Conservation (phyloP, 768 basidiomycete genomes). For the Serendipita sp. region DNA sequence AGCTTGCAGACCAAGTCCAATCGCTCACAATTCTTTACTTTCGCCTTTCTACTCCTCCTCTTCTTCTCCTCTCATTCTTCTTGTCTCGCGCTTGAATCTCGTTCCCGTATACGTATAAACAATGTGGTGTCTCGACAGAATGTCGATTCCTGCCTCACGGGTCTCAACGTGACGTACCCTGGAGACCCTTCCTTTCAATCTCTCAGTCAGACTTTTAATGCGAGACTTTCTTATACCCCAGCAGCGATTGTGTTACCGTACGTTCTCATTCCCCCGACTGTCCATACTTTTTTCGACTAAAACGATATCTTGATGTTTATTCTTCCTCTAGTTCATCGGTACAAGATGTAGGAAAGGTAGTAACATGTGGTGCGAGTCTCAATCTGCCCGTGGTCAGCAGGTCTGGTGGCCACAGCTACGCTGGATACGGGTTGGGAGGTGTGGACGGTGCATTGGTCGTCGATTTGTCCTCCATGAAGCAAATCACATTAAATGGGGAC, state of each 20-base stretch:
- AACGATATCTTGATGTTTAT: neutral
- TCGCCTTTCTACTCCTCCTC: neutral
- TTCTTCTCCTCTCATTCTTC: neutral
- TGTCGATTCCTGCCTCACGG: neutral
- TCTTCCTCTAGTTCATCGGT: neutral
- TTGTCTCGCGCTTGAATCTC: neutral
- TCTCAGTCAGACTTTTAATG: neutral
- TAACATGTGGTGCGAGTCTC: neutral
- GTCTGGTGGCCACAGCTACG: slow-evolving; percentile 23
- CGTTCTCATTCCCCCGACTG: neutral
- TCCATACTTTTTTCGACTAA: neutral
- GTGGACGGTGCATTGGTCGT: slow-evolving; percentile 28
- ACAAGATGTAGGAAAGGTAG: neutral
- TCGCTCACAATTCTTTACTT: neutral
- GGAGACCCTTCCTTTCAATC: slow-evolving; percentile 2
- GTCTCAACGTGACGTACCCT: slow-evolving; percentile 1
- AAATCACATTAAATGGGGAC: slow-evolving; percentile 22
- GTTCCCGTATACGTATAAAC: neutral
- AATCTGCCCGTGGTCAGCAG: neutral
- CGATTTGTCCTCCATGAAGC: slow-evolving; percentile 27
- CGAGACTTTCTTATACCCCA: neutral
- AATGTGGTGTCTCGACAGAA: neutral
- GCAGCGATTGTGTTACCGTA: neutral
- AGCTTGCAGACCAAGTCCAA: neutral
- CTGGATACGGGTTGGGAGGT: slow-evolving; percentile 33